A percentile compares a stretch with the other conserved stretches of the same genome.
Conservation (phyloP, 768 basidiomycete species). For the Rhodotorula babjevae region DNA sequence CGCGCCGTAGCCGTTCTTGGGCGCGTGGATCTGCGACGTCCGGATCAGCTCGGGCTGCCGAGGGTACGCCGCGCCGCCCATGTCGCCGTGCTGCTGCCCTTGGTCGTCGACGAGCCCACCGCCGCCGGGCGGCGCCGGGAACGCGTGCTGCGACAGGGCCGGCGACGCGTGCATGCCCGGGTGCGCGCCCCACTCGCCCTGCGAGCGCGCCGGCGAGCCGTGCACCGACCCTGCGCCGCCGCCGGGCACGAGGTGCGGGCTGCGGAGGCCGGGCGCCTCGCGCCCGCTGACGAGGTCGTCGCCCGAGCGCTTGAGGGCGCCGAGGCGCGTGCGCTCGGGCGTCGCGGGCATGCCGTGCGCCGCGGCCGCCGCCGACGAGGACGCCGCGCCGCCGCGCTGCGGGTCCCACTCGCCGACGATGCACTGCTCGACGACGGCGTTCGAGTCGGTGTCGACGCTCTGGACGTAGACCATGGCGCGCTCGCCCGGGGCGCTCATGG, state of each 20-base stretch:
- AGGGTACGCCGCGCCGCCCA: not conserved
- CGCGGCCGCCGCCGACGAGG: not conserved
- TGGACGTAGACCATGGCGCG: constrained; percentile 17
- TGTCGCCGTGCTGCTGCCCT: not conserved
- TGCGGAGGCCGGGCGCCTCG: constrained; percentile 14
- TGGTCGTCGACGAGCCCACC: not conserved
- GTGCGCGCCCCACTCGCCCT: constrained; percentile 9
- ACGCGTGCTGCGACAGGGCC: not conserved
- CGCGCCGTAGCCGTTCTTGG: constrained; percentile 11
- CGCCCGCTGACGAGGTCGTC: constrained; percentile 21
- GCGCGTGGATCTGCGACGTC: constrained; percentile 31
- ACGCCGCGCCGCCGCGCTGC: not conserved
- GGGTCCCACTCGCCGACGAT: constrained; percentile 35
- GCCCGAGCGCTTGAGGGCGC: constrained; percentile 20
- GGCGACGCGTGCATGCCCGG: not conserved
- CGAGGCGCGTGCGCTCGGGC: constrained; percentile 4
- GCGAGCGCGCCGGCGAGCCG: constrained; percentile 1
- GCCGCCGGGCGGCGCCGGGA: not conserved
- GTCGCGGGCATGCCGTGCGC: not conserved
- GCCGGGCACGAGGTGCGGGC: constrained; percentile 1
- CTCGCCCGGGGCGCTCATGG: constrained; percentile 23
- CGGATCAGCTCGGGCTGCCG: constrained; percentile 34
- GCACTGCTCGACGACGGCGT: constrained; percentile 12
- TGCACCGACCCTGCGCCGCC: not conserved
- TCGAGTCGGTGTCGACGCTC: constrained; percentile 18